Base-by-base conservation (phyloP, 2,329 filamentous ascomycete species). In the Fusarium solani-melongenae region DNA sequence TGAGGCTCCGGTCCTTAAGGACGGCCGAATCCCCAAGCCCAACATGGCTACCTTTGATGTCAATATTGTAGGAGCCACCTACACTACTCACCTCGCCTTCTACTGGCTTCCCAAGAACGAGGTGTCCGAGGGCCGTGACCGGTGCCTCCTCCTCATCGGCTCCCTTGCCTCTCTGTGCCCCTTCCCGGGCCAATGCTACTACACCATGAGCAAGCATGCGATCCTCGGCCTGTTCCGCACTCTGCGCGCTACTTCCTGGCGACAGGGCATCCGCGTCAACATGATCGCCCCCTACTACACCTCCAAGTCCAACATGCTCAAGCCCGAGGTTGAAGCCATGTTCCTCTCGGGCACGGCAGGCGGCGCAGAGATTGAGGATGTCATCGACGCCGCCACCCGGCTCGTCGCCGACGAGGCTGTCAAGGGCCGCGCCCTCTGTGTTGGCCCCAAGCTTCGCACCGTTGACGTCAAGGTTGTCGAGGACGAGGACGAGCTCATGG, bases 201-300 rank as follows among this genome's bases (percentile, higher is more conserved):
- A 93, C 79, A 85, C 85, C 27, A 84, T 88, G 34, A 86, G 89
- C 51, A 93, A 93, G 79, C 92, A 93, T 81, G 91, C 86, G 22
- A 87, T 93, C 0, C 84, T 92, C 12, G 92, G 91, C 0, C 82
- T 93, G 36, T 93, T 91, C 80, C 86, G 91, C 49, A 84, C 86
- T 7, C 81, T 93, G 53, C 85, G 91, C 17, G 79, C 83, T 5
- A 87, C 86, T 0, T 83, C 86, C 3, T 79, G 77, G 38, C 27
- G 67, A 9, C 81, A 85, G 46, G 88, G 88, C 27, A 82, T 93
- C 46, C 86, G 92, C 51, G 83, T 92, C 67, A 93, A 93, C 77
- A 84, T 92, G 76, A 79, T 93, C n/a, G 88, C 87, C 66, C 92
- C 92, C 0, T 93, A 92, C 81, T 93, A 92, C 79, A 83, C 86